Conservation (phyloP, 768 basidiomycete genomes). For the Russula sp. region DNA sequence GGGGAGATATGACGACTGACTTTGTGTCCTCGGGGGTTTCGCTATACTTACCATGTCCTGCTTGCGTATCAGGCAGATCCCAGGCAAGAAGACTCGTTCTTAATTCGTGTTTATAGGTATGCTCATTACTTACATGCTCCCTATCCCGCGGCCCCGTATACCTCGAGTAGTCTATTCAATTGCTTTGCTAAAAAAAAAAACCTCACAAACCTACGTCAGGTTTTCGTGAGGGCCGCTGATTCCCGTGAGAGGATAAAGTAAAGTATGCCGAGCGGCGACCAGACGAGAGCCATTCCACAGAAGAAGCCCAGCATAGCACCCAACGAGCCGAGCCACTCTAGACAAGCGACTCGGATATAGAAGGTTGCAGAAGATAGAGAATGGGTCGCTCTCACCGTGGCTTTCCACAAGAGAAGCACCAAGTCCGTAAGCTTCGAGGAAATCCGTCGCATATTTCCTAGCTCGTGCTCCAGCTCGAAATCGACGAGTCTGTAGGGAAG, state of each 20-base stretch:
- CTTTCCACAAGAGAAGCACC: neutral
- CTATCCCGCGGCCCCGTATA: too few relatives aligned
- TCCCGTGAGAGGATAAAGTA: neutral
- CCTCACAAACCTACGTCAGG: neutral
- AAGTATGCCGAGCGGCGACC: neutral
- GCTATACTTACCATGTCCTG: too few relatives aligned
- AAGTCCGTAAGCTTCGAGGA: conserved; percentile 1
- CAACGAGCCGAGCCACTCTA: conserved; percentile 9
- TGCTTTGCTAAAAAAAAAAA: too few relatives aligned
- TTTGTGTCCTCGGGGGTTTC: too few relatives aligned
- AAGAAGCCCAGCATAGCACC: conserved; percentile 10
- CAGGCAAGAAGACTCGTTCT: too few relatives aligned
- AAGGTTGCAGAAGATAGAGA: neutral
- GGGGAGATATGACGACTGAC: too few relatives aligned
- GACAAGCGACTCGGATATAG: neutral
- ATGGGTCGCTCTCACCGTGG: neutral
- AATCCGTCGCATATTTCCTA: neutral
- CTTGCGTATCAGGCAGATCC: too few relatives aligned
- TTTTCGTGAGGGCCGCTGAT: neutral
- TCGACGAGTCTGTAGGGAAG: neutral
- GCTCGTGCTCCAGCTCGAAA: neutral
- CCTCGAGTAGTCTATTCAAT: too few relatives aligned
- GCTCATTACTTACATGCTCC: too few relatives aligned
- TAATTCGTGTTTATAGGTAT: too few relatives aligned
- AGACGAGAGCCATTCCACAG: conserved; percentile 9